Evolutionary conservation across 192 early-diverging fungal genomes (phyloP).

Genomic region (Linnemannia zychae): DNA sequence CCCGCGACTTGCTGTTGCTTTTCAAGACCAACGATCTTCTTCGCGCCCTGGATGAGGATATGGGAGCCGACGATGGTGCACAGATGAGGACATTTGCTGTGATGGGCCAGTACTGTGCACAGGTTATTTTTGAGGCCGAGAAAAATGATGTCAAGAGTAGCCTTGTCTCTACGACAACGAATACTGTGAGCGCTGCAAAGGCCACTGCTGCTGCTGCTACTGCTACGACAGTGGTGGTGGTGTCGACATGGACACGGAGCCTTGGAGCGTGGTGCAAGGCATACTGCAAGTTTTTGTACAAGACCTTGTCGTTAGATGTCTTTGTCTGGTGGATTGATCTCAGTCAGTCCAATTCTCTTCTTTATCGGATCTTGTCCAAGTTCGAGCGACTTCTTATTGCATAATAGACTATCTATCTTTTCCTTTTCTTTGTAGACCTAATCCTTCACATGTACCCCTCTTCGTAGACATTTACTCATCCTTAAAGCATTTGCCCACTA

Average conservation of each 20-base stretch:
- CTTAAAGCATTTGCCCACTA: too few species aligned
- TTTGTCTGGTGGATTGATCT: slow-evolving; percentile 48
- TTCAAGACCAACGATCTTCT: slow-evolving; percentile 94
- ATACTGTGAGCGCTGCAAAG: not conserved
- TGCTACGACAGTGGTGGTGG: not conserved
- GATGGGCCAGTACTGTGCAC: slow-evolving; percentile 45
- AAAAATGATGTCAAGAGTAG: slow-evolving; percentile 15
- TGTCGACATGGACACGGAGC: slow-evolving; percentile 3
- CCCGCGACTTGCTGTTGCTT: slow-evolving; percentile 84
- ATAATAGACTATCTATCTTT: not conserved
- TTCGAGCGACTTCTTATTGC: not conserved
- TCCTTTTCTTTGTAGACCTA: too few species aligned
- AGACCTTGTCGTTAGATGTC: slow-evolving; percentile 26
- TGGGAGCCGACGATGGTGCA: slow-evolving; percentile 47
- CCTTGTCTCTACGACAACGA: not conserved
- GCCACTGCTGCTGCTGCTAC: not conserved
- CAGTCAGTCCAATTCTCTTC: slow-evolving; percentile 17
- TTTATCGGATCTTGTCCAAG: slow-evolving; percentile 18
- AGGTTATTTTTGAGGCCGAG: slow-evolving; percentile 26
- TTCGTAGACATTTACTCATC: too few species aligned
- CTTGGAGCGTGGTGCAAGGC: slow-evolving; percentile 29
- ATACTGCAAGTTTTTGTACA: slow-evolving; percentile 23
- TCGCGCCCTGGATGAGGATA: slow-evolving; percentile 71
- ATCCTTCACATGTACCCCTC: not conserved
- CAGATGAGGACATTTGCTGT: slow-evolving; percentile 46